A percentile compares a stretch with the other conserved stretches of the same genome.
These are phyloP conservation scores for Amanita pallidorosea DNA, from an alignment of 768 basidiomycete species.

Conservation along the genomic window DNA sequence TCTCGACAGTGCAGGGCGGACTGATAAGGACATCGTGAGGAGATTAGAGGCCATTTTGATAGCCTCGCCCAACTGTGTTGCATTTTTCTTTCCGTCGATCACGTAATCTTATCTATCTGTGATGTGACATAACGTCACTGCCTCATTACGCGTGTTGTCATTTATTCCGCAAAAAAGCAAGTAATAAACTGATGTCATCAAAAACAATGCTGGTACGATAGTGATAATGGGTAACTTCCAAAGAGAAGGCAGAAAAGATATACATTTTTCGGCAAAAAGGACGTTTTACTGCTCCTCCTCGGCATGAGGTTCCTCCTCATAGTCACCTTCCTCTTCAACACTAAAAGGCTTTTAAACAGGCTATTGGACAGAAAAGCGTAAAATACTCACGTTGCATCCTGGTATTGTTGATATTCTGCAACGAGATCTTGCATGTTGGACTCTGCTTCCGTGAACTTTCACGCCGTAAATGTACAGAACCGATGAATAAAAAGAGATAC, in stretches of 20 bases:
- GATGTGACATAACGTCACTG: not conserved
- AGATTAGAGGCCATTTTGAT: not conserved
- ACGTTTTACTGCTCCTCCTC: conserved; percentile 43
- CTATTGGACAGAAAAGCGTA: not conserved
- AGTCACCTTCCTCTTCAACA: conserved; percentile 81
- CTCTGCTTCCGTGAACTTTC: conserved; percentile 91
- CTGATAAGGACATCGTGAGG: conserved; percentile 8
- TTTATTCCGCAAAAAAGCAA: conserved; percentile 4
- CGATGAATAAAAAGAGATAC: conserved; percentile 8
- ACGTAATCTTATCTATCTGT: conserved; percentile 1
- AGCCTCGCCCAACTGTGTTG: no score
- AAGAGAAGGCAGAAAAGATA: conserved; percentile 4
- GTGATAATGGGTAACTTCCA: conserved; percentile 6
- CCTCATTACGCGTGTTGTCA: not conserved
- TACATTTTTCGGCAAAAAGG: conserved; percentile 8
- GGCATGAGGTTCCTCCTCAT: conserved; percentile 63
- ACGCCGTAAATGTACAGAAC: conserved; percentile 3
- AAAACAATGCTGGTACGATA: conserved; percentile 7
- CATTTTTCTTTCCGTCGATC: not conserved
- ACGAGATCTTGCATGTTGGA: conserved; percentile 99
- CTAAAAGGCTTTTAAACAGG: conserved; percentile 20
- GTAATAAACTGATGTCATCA: conserved; percentile 5
- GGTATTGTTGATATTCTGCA: conserved; percentile 96
- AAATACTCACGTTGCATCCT: conserved; percentile 76
- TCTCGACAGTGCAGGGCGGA: conserved; percentile 34